These are phyloP conservation scores for Cryptococcus floricola DNA, from an alignment of 1,284 basidiomycete species.

Conservation along the genomic window DNA sequence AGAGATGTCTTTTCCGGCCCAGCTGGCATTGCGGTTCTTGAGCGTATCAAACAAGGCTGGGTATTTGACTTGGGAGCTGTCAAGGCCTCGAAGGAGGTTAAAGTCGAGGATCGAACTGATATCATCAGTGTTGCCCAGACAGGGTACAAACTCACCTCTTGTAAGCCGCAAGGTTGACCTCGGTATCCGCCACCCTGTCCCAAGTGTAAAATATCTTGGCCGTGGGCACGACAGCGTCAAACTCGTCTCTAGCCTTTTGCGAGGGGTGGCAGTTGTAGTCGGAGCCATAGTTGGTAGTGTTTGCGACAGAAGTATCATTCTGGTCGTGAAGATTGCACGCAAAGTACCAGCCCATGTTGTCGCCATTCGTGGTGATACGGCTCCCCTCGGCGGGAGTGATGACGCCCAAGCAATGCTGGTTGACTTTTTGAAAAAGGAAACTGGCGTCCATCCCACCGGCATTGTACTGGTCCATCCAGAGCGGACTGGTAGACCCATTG, in stretches of 20 bases:
- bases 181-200: slow-evolving; percentile 68
- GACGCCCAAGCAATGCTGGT: slow-evolving; percentile 70
- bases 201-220: slow-evolving; percentile 93
- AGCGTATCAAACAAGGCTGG: slow-evolving; percentile 77
- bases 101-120: slow-evolving; percentile 79
- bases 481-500: slow-evolving; percentile 74
- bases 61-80: slow-evolving; percentile 69
- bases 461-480: slow-evolving; percentile 71
- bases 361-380: slow-evolving; percentile 58
- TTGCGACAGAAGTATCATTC: slow-evolving; percentile 60
- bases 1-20: slow-evolving; percentile 77
- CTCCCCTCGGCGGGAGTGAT: slow-evolving; percentile 69
- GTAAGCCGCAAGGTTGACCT: slow-evolving; percentile 84
- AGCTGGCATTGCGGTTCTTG: slow-evolving; percentile 66
- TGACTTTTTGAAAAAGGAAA: slow-evolving; percentile 91
- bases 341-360: slow-evolving; percentile 72
- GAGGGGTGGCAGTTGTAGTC: slow-evolving; percentile 69
- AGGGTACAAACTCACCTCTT: slow-evolving; percentile 63
- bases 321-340: slow-evolving; percentile 87
- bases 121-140: slow-evolving; percentile 4
- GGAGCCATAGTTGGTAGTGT: slow-evolving; percentile 64
- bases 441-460: slow-evolving; percentile 82
- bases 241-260: slow-evolving; percentile 54
- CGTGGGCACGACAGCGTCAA: slow-evolving; percentile 53
- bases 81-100: slow-evolving; percentile 76